These are phyloP conservation scores for Triticum turgidum DNA, from an alignment of 176 grass and related monocot species.

Conservation along the genomic window DNA sequence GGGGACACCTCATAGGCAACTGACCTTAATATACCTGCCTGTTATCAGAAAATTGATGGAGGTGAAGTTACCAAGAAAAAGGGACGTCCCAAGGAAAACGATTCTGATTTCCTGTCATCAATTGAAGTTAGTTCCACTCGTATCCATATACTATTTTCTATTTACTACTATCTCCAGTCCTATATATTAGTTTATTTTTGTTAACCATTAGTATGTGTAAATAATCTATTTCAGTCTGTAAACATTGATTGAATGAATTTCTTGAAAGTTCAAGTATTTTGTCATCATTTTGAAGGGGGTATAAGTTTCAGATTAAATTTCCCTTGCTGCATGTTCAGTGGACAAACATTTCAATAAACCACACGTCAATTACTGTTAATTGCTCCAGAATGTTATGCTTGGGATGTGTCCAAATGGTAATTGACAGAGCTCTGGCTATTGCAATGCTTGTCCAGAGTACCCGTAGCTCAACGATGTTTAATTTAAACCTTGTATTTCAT, in stretches of 20 bases:
- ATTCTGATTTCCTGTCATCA: constrained; percentile 91
- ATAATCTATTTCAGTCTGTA: constrained; percentile 1
- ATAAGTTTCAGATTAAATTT: not conserved
- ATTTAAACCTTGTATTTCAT: not conserved
- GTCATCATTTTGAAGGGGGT: not conserved
- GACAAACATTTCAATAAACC: not conserved
- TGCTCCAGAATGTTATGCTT: not conserved
- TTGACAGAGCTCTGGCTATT: not conserved
- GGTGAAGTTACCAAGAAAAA: constrained; percentile 71
- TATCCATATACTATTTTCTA: constrained; percentile 13
- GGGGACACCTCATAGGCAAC: not conserved
- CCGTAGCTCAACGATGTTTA: not conserved
- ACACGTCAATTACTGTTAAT: not conserved
- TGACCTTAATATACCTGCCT: constrained; percentile 12
- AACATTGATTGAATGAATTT: constrained; percentile 11
- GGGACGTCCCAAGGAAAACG: constrained; percentile 73
- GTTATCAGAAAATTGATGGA: constrained; percentile 82
- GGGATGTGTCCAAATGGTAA: not conserved
- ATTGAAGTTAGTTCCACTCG: constrained; percentile 71
- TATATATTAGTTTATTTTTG: constrained; percentile 10
- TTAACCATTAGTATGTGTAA: constrained; percentile 10
- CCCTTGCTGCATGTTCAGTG: not conserved
- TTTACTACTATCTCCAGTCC: constrained; percentile 5
- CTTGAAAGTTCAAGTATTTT: constrained; percentile 9
- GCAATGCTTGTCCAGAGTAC: not conserved